Base-by-base conservation (phyloP, 2,329 filamentous ascomycete genomes). In the Aspergillus sclerotialis region DNA sequence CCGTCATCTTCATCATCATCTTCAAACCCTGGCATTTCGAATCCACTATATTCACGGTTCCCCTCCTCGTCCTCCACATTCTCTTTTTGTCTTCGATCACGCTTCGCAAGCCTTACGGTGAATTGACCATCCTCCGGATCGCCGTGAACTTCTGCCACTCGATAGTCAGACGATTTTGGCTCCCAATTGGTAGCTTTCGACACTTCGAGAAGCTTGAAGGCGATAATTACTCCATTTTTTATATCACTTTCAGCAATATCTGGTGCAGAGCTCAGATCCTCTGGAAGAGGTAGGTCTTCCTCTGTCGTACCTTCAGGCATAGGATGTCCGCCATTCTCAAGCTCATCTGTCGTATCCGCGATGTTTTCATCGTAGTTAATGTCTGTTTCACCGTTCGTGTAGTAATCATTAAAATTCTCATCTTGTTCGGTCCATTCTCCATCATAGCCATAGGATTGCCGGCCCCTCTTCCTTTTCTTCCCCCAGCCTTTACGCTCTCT, bases 21-120 rank as follows among this genome's bases (percentile, higher is more conserved):
- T 9, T 76, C 77, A 8, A 77, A 75, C 5, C 78, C 72, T 0
- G 82, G 81, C 46, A 79, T 78, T 49, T 93, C 86, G 44, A 93
- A 92, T 38, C 80, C 84, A 42, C 74, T 78, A 48, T 90, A 94
- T 7, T 86, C 61, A 7, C 86, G 73, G 0, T 82, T 80, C 25
- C 73, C 62, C 8, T 78, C 70, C 7, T 36, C 23, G 5, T 49
- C 43, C 46, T 90, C 79, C 44, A 78, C 79, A 12, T 63, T 56
- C 49, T 75, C 80, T 42, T 78, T 55, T 35, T 75, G 70, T 4
- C 70, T 60, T 30, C 81, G 67, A 51, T 93, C 84, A 17, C 84
- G 75, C 41, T 72, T 72, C 2, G 87, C 85, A 3, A 94, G 70
- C 8, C 72, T 67, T 4, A 93, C 63, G 14, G 71, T 65, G 11